phyloP scores from a whole-genome alignment of 108 stramenopile species.

The Cyclotella kingstonii region DNA sequence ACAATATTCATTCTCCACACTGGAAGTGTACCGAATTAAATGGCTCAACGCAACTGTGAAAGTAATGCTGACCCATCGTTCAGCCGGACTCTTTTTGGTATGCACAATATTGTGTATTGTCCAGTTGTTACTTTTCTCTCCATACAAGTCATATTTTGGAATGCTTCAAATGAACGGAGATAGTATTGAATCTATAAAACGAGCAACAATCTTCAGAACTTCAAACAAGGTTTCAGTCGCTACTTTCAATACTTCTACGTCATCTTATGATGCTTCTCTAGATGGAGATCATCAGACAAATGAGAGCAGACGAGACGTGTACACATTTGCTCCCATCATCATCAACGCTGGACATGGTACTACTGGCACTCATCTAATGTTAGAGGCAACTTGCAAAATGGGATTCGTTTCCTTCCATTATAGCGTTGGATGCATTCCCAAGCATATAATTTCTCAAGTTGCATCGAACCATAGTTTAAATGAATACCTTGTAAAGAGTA shows the following conservation, averaged over 20 bases:
- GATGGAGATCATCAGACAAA: background rate
- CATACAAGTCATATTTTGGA: background rate
- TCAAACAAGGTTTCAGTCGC: too few relatives aligned
- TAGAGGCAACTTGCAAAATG: conserved; percentile 25
- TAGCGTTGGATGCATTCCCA: conserved; percentile 21
- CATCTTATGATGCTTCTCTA: background rate
- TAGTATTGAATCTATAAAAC: too few relatives aligned
- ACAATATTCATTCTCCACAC: too few relatives aligned
- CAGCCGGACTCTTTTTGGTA: background rate
- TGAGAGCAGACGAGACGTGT: background rate
- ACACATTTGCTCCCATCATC: conserved; percentile 22
- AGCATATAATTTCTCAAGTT: too few relatives aligned
- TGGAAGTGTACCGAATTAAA: too few relatives aligned
- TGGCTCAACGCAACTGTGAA: too few relatives aligned
- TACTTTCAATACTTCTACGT: too few relatives aligned
- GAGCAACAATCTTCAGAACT: too few relatives aligned
- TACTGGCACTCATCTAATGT: conserved; percentile 28
- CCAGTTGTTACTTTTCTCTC: background rate
- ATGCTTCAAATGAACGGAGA: background rate
- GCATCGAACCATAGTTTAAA: background rate
- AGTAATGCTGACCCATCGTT: background rate
- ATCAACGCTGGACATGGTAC: conserved; percentile 38
- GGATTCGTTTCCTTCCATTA: conserved; percentile 30
- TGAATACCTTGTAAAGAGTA: background rate
- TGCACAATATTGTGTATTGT: background rate